Evolutionary conservation across 805 yeast genomes (phyloP).

Genomic region (Saturnispora saitoi): DNA sequence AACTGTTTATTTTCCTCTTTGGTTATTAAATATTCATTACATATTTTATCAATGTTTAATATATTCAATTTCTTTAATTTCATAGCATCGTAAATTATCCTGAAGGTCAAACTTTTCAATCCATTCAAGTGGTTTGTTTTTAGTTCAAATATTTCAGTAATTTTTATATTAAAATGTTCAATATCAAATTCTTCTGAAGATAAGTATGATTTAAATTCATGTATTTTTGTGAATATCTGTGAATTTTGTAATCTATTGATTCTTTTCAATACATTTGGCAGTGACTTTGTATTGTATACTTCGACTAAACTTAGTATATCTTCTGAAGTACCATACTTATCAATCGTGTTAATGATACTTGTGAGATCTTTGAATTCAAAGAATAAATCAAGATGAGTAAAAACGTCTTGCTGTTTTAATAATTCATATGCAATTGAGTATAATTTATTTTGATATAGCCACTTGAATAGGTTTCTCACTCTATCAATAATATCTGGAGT

Average conservation of each 20-base stretch:
- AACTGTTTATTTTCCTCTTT: background rate
- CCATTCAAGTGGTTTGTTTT: slow-evolving; percentile 3
- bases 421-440: slow-evolving; percentile 12
- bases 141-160: background rate
- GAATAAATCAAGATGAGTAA: slow-evolving; percentile 8
- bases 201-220: background rate
- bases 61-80: background rate
- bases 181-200: background rate
- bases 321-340: slow-evolving; percentile 16
- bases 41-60: background rate
- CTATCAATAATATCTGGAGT: slow-evolving; percentile 9
- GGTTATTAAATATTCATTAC: background rate
- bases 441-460: slow-evolving; percentile 17
- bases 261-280: slow-evolving; percentile 11
- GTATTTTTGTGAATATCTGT: slow-evolving; percentile 3
- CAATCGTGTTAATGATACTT: slow-evolving; percentile 16
- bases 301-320: slow-evolving; percentile 16
- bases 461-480: slow-evolving; percentile 16
- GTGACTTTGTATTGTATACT: slow-evolving; percentile 11
- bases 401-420: background rate
- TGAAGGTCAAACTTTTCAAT: slow-evolving; percentile 7
- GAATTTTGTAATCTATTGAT: slow-evolving; percentile 3
- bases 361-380: slow-evolving; percentile 13
- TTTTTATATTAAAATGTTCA: background rate
- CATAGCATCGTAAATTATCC: background rate